Base-by-base conservation (phyloP, 345 rosid genomes). In the Murraya koenigii region DNA sequence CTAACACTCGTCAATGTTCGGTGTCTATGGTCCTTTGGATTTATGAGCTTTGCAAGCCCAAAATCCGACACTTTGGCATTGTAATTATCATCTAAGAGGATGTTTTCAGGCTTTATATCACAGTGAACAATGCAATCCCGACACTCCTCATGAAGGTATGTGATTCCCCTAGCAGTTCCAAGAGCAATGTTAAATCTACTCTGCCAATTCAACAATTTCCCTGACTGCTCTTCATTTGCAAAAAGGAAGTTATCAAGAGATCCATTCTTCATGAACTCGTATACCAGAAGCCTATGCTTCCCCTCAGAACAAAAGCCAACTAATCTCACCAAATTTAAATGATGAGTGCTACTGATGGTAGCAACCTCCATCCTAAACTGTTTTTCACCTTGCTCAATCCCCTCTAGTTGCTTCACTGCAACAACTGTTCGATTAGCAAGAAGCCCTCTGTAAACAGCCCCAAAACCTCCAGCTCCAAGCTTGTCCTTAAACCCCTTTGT, bases 71-170 rank as follows among this genome's bases (percentile, higher is more conserved):
- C 86, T 80, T 86, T 89, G 58, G 89, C 85, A 54, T 69, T 79
- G 85, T 80, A 84, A 68, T 81, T 83, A 59, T 85, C 88, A 67
- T 84, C 93, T 81, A 89, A 66, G 71, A 89, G 93, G 56, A 89
- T 89, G 83, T 88, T 89, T 74, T 89, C 89, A 0, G 91, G 93
- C 81, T 86, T 89, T 72, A 89, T 85, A 69, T 87, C 87, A 44
- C 86, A 83, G 33, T 88, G 91, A 61, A 88, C 79, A 49, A 85
- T 85, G 78, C 86, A 80, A 41, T 86, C 86, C 63, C 82, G 73
- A 39, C 92, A 90, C 75, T 87, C 94, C 81, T 90, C 92, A 23
- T 90, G 94, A 38, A 90, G 92, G 78, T 90, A 90, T 17, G 83
- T 74, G 35, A 90, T 80, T 54, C 90, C 94, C 71, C 82, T 85